Percentiles rank a stretch among this genome's conserved stretches.
These are phyloP conservation scores for Lactifluus rugatus DNA, from an alignment of 768 basidiomycete genomes.

Conservation along the genomic window DNA sequence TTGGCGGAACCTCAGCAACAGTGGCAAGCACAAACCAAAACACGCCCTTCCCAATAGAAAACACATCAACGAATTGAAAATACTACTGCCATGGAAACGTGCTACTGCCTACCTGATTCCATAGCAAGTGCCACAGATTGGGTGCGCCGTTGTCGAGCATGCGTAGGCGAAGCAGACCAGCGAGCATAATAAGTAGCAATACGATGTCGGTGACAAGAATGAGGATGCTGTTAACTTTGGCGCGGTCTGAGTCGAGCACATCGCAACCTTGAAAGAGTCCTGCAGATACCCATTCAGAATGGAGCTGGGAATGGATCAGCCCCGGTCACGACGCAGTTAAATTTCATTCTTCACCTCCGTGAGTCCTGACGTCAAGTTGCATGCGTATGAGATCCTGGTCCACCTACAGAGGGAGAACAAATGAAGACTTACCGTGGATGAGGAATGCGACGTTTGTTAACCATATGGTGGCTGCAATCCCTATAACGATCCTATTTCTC, in stretches of 20 bases:
- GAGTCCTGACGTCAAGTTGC: neutral
- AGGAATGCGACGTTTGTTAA: neutral
- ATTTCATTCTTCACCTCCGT: neutral
- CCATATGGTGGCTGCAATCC: neutral
- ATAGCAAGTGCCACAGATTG: neutral
- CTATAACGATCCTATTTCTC: neutral
- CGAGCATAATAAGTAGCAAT: neutral
- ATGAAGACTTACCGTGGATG: neutral
- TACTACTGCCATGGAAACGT: neutral
- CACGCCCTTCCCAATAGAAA: neutral
- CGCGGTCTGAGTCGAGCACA: neutral
- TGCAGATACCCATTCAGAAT: neutral
- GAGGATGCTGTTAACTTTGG: neutral
- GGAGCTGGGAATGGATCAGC: neutral
- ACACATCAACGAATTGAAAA: neutral
- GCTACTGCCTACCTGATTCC: neutral
- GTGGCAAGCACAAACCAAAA: neutral
- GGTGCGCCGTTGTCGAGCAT: neutral
- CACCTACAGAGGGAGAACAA: too few species aligned
- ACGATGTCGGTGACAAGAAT: neutral
- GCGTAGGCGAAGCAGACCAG: neutral
- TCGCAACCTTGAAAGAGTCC: neutral
- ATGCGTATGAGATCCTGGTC: neutral
- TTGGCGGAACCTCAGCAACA: neutral
- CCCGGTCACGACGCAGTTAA: neutral